Conservation (phyloP, 164 flowering plant species). For the Macadamia tetraphylla region DNA sequence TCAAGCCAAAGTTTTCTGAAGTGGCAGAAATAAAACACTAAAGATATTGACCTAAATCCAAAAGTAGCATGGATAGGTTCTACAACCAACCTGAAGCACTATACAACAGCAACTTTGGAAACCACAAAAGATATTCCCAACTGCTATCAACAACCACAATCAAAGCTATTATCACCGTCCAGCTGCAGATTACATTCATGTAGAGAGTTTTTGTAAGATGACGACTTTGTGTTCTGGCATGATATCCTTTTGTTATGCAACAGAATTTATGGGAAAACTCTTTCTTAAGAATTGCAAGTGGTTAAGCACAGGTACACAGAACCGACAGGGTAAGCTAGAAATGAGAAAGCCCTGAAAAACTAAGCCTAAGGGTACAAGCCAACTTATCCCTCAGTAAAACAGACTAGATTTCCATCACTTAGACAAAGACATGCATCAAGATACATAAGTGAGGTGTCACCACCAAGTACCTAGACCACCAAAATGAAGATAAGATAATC, state of each 20-base stretch:
- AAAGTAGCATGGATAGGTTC: not conserved
- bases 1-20: not conserved
- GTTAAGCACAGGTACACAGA: not conserved
- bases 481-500: no score
- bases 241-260: not conserved
- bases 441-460: no score
- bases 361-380: no score
- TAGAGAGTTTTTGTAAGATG: not conserved
- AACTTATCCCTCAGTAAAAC: no score
- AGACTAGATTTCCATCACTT: no score
- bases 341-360: not conserved
- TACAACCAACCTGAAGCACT: slow-evolving; percentile 6
- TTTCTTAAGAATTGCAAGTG: not conserved
- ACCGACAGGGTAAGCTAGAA: not conserved
- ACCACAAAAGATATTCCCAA: not conserved
- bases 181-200: not conserved
- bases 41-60: not conserved
- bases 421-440: no score
- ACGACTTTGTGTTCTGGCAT: not conserved
- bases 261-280: not conserved
- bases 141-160: slow-evolving; percentile 6
- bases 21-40: not conserved
- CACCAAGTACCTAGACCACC: no score
- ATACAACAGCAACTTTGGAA: slow-evolving; percentile 5
- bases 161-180: not conserved